These are phyloP conservation scores for Naganishia cerealis DNA, from an alignment of 1,284 basidiomycete genomes.

Conservation along the genomic window DNA sequence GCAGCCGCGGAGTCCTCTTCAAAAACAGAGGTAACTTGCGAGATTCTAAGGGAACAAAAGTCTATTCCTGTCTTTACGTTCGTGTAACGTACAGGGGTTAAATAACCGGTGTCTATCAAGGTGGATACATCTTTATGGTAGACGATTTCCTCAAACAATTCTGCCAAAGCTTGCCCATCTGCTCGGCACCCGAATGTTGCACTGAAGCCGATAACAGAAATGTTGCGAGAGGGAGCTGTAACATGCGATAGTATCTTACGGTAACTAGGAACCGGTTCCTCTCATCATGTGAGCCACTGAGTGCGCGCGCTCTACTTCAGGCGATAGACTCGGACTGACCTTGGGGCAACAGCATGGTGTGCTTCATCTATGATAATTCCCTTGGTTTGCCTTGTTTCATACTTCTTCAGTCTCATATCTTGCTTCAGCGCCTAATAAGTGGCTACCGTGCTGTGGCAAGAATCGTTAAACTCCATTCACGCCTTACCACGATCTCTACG, in stretches of 20 bases:
- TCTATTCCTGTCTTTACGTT: background rate
- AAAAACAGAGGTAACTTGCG: background rate
- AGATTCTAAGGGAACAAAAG: background rate
- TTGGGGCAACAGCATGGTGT: constrained; percentile 88
- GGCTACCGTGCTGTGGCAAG: constrained; percentile 69
- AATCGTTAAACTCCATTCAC: constrained; percentile 14
- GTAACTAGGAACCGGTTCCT: background rate
- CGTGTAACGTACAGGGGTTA: background rate
- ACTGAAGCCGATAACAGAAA: constrained; percentile 2
- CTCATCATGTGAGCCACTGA: background rate
- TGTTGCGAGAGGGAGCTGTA: background rate
- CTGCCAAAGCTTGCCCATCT: background rate
- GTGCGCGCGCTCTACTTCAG: background rate
- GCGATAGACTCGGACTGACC: constrained; percentile 58
- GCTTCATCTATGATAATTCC: constrained; percentile 90
- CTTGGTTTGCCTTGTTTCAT: constrained; percentile 70
- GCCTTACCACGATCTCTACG: constrained; percentile 43
- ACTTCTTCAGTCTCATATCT: constrained; percentile 71
- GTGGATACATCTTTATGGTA: constrained; percentile 2
- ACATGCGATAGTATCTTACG: background rate
- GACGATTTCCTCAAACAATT: background rate
- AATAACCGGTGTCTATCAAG: background rate
- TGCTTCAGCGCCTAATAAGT: constrained; percentile 85
- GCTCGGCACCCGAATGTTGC: background rate
- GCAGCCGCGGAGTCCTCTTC: background rate